Conservation (phyloP, 2,329 filamentous ascomycete species). For the Hortaea werneckii region DNA sequence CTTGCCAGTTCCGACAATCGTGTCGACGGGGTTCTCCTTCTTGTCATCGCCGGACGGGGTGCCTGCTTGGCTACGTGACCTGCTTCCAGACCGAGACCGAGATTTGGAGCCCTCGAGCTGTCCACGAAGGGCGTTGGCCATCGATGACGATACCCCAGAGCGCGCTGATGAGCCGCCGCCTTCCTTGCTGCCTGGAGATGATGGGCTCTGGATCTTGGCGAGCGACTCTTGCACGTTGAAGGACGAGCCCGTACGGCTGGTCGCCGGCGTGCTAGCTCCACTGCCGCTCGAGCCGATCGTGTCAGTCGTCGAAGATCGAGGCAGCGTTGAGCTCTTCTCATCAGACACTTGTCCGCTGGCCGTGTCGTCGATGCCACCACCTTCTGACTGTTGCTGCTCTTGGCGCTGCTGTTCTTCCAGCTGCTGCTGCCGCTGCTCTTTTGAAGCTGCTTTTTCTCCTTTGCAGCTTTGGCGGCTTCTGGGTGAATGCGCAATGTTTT, state of each 20-base stretch:
- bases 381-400: neutral
- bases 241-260: slow-evolving; percentile 14
- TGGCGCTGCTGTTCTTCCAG: neutral
- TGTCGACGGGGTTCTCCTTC: slow-evolving; percentile 14
- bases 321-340: neutral
- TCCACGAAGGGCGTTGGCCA: slow-evolving; percentile 15
- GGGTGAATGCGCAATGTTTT: slow-evolving; percentile 37
- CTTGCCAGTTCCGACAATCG: slow-evolving; percentile 23
- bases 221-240: slow-evolving; percentile 25
- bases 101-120: slow-evolving; percentile 7
- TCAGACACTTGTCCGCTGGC: neutral
- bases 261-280: slow-evolving; percentile 4
- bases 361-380: slow-evolving; percentile 1
- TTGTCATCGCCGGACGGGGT: neutral
- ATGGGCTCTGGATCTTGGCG: slow-evolving; percentile 12
- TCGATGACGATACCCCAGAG: slow-evolving; percentile 8
- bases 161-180: neutral
- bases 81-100: slow-evolving; percentile 14
- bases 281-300: neutral
- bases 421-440: neutral
- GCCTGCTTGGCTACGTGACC: slow-evolving; percentile 4
- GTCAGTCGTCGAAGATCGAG: neutral
- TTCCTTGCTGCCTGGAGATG: slow-evolving; percentile 1
- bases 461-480: slow-evolving; percentile 18
- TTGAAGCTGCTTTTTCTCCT: slow-evolving; percentile 4